These are phyloP conservation scores for Zancudomyces culisetae DNA, from an alignment of 371 early-diverging fungal species.

Conservation along the genomic window DNA sequence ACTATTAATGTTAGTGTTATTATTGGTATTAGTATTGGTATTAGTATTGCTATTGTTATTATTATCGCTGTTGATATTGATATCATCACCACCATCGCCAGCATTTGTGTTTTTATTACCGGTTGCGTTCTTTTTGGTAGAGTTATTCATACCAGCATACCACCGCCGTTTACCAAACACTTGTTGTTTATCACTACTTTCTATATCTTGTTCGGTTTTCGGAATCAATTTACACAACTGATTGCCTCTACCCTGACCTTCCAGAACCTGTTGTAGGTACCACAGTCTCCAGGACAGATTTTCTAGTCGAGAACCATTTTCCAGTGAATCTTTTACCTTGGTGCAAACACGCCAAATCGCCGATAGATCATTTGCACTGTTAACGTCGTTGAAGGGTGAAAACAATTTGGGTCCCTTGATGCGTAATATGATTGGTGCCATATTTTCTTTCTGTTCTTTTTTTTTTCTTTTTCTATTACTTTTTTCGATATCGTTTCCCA, in stretches of 20 bases:
- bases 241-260: slow-evolving; percentile 24
- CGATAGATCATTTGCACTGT: slow-evolving; percentile 50
- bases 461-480: too few relatives aligned
- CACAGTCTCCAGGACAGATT: slow-evolving; percentile 78
- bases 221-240: slow-evolving; percentile 23
- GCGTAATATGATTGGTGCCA: slow-evolving; percentile 56
- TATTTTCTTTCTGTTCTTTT: slow-evolving; percentile 6
- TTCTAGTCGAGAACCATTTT: slow-evolving; percentile 66
- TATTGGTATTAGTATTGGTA: too few relatives aligned
- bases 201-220: slow-evolving; percentile 21
- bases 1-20: too few relatives aligned
- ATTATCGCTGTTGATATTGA: too few relatives aligned
- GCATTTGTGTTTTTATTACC: slow-evolving; percentile 12
- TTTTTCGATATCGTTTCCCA: too few relatives aligned
- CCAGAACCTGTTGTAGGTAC: slow-evolving; percentile 52
- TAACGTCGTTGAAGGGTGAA: slow-evolving; percentile 41
- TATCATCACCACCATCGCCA: too few relatives aligned
- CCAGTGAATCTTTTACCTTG: slow-evolving; percentile 73
- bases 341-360: slow-evolving; percentile 69
- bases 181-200: slow-evolving; percentile 7
- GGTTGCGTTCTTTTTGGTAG: slow-evolving; percentile 24
- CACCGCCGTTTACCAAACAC: neutral
- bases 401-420: slow-evolving; percentile 48
- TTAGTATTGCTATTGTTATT: too few relatives aligned
- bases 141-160: neutral